Evolutionary conservation across 495 filamentous ascomycete species (phyloP).

Genomic region (Melanomma pulvis-pyrius): DNA sequence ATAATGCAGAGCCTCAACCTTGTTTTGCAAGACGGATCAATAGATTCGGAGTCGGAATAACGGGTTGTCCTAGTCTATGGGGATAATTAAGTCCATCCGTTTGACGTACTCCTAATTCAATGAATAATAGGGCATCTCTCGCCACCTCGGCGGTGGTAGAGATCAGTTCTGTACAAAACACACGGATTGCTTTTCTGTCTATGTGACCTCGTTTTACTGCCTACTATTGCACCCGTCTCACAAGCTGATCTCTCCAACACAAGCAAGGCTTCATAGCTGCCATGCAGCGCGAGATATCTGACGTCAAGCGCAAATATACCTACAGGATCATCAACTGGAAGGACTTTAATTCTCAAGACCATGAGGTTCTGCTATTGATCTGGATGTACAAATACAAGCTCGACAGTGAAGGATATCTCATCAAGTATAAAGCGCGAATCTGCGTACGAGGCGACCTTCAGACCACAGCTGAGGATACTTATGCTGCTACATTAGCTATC

Average conservation of each 20-base stretch:
- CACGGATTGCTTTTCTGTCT: background rate
- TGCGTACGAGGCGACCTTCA: conserved; percentile 44
- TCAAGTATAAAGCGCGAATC: conserved; percentile 43
- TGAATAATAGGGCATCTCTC: conserved; percentile 3
- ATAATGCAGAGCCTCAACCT: conserved; percentile 13
- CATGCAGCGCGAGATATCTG: background rate
- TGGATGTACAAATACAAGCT: conserved; percentile 1
- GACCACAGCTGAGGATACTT: background rate
- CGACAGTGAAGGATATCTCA: conserved; percentile 26
- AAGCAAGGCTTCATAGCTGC: background rate
- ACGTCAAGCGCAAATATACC: no score
- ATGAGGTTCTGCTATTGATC: background rate
- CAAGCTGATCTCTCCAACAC: background rate
- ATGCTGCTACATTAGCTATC: background rate
- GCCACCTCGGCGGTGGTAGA: background rate
- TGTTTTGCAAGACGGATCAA: conserved; percentile 17
- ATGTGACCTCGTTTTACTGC: background rate
- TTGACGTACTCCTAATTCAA: conserved; percentile 11
- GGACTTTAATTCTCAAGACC: no score
- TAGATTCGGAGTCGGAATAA: conserved; percentile 8
- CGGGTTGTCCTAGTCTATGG: conserved; percentile 6
- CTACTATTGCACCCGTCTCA: background rate
- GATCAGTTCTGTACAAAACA: background rate
- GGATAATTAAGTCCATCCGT: conserved; percentile 5
- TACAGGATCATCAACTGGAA: no score